These are phyloP conservation scores for Ramichloridium luteum DNA, from an alignment of 2,329 filamentous ascomycete species.

Conservation along the genomic window DNA sequence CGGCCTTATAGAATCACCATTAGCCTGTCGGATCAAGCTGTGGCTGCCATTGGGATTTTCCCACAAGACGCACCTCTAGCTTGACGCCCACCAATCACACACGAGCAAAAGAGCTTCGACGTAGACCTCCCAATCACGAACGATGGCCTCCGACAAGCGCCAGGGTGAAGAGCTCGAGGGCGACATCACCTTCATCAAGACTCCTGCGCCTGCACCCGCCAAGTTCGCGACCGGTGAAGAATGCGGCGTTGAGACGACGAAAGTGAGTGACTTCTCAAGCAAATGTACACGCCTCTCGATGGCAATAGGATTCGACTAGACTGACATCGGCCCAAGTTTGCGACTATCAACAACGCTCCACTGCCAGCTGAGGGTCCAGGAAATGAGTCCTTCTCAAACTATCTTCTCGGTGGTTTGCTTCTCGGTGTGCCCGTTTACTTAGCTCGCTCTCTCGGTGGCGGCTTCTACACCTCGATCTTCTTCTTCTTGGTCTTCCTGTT, in stretches of 20 bases:
- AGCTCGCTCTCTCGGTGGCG: conserved; percentile 70
- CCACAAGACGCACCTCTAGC: too few species aligned
- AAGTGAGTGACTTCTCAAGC: conserved; percentile 22
- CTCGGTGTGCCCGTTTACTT: conserved; percentile 63
- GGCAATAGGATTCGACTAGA: neutral
- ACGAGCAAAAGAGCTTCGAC: too few species aligned
- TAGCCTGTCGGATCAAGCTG: too few species aligned
- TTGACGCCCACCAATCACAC: too few species aligned
- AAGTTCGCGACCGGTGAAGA: conserved; percentile 1
- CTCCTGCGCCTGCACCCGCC: conserved; percentile 31
- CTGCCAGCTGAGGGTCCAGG: conserved; percentile 79
- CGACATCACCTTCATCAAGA: conserved; percentile 53
- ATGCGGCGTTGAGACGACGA: neutral
- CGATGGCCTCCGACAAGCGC: neutral
- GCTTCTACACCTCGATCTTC: conserved; percentile 76
- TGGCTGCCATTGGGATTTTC: too few species aligned
- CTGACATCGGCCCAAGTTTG: conserved; percentile 44
- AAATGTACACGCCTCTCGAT: neutral
- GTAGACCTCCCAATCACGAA: too few species aligned
- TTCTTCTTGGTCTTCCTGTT: conserved; percentile 64
- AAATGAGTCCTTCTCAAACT: conserved; percentile 76
- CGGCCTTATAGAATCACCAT: too few species aligned
- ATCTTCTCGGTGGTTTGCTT: conserved; percentile 57
- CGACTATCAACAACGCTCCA: conserved; percentile 82
- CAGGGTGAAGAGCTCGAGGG: conserved; percentile 26